Conservation (phyloP, 495 filamentous ascomycete species). For the Aspergillus nidulans region DNA sequence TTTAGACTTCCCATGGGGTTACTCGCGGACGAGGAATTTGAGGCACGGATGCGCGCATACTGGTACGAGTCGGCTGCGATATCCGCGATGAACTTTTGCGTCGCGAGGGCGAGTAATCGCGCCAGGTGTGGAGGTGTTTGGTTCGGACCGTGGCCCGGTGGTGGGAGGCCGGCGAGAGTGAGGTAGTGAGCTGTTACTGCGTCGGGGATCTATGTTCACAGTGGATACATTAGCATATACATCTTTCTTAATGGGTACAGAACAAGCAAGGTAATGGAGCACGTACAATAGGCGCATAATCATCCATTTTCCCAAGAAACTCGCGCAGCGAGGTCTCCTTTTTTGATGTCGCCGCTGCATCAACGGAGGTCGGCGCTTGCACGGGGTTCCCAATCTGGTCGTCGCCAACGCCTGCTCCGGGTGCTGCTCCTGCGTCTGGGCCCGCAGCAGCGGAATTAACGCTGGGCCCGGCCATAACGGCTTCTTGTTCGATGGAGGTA, state of each 20-base stretch:
- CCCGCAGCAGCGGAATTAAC: constrained; percentile 10
- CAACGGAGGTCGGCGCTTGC: constrained; percentile 18
- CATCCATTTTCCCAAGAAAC: constrained; percentile 93
- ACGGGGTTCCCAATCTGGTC: constrained; percentile 19
- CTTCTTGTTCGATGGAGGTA: constrained; percentile 36
- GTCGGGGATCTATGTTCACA: constrained; percentile 74
- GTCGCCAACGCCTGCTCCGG: not conserved
- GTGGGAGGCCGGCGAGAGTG: constrained; percentile 87
- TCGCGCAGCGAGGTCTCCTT: constrained; percentile 90
- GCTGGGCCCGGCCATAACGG: constrained; percentile 11
- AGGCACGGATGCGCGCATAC: constrained; percentile 88
- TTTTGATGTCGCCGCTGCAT: constrained; percentile 57
- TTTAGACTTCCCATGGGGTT: constrained; percentile 86
- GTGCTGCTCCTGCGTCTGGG: not conserved
- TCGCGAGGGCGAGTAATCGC: constrained; percentile 88
- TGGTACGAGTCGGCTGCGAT: constrained; percentile 97
- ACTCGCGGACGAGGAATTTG: constrained; percentile 76
- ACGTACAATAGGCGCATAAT: constrained; percentile 93
- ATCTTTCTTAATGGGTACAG: not conserved
- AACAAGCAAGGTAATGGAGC: not conserved
- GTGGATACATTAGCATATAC: constrained; percentile 15
- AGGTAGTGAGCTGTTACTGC: constrained; percentile 98
- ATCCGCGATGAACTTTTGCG: constrained; percentile 97
- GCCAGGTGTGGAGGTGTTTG: constrained; percentile 83
- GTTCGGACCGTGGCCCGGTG: constrained; percentile 72